Conservation (phyloP, 2,329 filamentous ascomycete species). For the Xylaria sp. region DNA sequence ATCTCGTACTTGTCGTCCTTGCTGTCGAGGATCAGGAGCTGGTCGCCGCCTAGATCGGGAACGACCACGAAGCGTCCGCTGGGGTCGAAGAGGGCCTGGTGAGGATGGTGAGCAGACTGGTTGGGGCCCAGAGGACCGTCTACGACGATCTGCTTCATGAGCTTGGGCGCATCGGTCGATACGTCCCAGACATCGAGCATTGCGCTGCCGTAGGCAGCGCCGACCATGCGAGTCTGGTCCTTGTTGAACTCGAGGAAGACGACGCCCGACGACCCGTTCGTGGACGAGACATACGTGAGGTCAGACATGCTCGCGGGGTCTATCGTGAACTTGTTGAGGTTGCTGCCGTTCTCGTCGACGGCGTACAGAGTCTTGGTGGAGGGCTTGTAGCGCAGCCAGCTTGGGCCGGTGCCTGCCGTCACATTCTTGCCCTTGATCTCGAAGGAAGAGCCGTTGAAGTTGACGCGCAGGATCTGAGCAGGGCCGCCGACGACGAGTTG, state of each 20-base stretch:
- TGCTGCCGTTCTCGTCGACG: slow-evolving; percentile 59
- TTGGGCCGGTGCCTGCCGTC: slow-evolving; percentile 51
- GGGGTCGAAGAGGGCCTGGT: slow-evolving; percentile 62
- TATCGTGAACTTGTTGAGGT: slow-evolving; percentile 55
- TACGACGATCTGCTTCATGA: slow-evolving; percentile 54
- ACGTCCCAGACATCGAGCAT: slow-evolving; percentile 61
- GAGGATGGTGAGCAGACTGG: slow-evolving; percentile 54
- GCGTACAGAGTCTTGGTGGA: slow-evolving; percentile 56
- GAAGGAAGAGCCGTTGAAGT: slow-evolving; percentile 57
- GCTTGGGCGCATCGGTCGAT: slow-evolving; percentile 49
- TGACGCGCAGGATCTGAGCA: slow-evolving; percentile 54
- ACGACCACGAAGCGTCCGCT: slow-evolving; percentile 61
- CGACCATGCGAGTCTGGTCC: slow-evolving; percentile 58
- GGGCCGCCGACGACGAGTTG: slow-evolving; percentile 57
- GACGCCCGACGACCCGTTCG: slow-evolving; percentile 55
- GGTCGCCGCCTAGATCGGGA: slow-evolving; percentile 62
- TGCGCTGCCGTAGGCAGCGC: slow-evolving; percentile 56
- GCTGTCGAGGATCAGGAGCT: slow-evolving; percentile 59
- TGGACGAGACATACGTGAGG: slow-evolving; percentile 46
- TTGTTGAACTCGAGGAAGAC: slow-evolving; percentile 61
- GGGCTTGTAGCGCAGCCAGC: slow-evolving; percentile 59
- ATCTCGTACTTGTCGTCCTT: slow-evolving; percentile 55
- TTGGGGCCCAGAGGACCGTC: slow-evolving; percentile 49
- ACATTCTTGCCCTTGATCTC: slow-evolving; percentile 52
- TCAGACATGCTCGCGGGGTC: slow-evolving; percentile 48